phyloP scores from a whole-genome alignment of 2,329 filamentous ascomycete species.

The Fusarium sp. region DNA sequence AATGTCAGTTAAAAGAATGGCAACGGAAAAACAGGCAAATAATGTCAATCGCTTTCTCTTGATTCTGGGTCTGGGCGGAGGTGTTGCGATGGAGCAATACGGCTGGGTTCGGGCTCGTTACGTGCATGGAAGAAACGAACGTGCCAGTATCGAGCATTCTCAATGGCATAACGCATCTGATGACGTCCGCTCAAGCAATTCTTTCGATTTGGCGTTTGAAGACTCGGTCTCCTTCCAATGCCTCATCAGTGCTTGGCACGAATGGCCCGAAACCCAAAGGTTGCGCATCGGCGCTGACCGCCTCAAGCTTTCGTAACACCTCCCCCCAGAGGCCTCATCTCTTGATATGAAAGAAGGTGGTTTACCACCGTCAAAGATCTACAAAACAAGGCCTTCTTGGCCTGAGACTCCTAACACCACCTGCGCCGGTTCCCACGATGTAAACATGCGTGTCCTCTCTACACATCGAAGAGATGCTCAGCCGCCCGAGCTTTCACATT shows the following conservation, averaged over 20 bases:
- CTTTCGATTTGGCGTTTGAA: background rate
- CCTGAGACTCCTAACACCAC: slow-evolving; percentile 50
- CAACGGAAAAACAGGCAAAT: slow-evolving; percentile 28
- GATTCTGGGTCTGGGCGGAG: slow-evolving; percentile 31
- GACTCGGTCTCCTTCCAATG: background rate
- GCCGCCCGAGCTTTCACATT: slow-evolving; percentile 48
- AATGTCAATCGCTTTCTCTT: slow-evolving; percentile 44
- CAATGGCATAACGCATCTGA: slow-evolving; percentile 31
- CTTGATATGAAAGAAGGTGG: slow-evolving; percentile 58
- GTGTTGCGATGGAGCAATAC: slow-evolving; percentile 27
- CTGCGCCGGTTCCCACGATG: slow-evolving; percentile 46
- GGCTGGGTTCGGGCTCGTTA: slow-evolving; percentile 25
- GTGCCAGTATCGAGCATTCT: slow-evolving; percentile 28
- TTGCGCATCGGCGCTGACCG: slow-evolving; percentile 13
- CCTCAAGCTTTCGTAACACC: slow-evolving; percentile 24
- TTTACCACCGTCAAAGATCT: slow-evolving; percentile 61
- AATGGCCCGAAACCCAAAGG: slow-evolving; percentile 1
- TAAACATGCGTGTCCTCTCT: slow-evolving; percentile 50
- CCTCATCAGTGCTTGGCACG: slow-evolving; percentile 1
- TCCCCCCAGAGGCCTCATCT: slow-evolving; percentile 47
- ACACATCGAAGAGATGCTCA: slow-evolving; percentile 52
- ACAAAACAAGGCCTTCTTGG: slow-evolving; percentile 51
- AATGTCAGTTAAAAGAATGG: slow-evolving; percentile 27
- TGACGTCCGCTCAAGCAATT: background rate
- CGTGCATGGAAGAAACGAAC: slow-evolving; percentile 31